These are phyloP conservation scores for Cadophora gregata DNA, from an alignment of 2,329 filamentous ascomycete species.

Conservation along the genomic window DNA sequence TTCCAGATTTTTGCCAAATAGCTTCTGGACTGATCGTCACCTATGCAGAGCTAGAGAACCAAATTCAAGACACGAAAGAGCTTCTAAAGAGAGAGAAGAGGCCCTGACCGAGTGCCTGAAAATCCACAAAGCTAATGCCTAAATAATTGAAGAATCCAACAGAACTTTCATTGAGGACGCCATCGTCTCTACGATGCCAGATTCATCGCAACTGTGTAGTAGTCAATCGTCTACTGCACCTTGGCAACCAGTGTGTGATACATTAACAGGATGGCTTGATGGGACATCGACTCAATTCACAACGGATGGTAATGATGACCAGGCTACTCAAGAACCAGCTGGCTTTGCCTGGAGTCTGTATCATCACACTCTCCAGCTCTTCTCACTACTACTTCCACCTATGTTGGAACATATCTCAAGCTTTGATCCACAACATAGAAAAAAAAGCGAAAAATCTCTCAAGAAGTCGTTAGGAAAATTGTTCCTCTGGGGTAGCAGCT, in stretches of 20 bases:
- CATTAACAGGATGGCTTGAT: neutral
- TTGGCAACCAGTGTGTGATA: neutral
- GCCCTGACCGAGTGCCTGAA: too few species aligned
- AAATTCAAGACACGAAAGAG: too few species aligned
- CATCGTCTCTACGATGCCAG: neutral
- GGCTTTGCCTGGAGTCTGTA: constrained; percentile 8
- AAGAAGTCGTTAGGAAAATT: neutral
- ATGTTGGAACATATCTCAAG: neutral
- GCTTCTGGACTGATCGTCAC: too few species aligned
- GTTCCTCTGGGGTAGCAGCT: neutral
- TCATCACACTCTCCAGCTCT: neutral
- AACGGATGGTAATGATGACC: neutral
- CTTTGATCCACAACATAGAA: neutral
- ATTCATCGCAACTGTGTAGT: neutral
- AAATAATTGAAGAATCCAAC: too few species aligned
- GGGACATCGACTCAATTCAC: neutral
- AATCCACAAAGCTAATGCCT: too few species aligned
- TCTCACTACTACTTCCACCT: neutral
- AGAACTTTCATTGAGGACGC: too few species aligned
- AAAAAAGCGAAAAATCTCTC: neutral
- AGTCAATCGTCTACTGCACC: neutral
- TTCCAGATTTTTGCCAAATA: too few species aligned
- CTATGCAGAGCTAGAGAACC: neutral
- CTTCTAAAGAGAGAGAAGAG: too few species aligned
- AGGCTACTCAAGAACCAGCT: neutral